Percentiles rank a stretch among this genome's conserved stretches.
phyloP scores from a whole-genome alignment of 2,329 filamentous ascomycete species.

The Hymenoscyphus scutula region DNA sequence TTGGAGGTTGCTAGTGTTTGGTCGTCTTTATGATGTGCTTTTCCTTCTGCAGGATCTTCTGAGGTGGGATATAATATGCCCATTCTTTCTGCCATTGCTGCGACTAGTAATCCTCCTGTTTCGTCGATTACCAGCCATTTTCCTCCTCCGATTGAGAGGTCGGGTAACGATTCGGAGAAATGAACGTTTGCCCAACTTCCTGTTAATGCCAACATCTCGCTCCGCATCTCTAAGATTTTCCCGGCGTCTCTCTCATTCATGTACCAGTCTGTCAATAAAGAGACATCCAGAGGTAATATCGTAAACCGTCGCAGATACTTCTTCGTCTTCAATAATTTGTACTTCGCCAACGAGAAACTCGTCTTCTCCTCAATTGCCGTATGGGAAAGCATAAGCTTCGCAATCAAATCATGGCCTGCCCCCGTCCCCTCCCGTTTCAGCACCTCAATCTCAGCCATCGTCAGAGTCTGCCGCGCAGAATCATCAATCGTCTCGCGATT shows the following conservation, averaged over 20 bases:
- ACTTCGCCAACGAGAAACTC: constrained; percentile 88
- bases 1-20: constrained; percentile 45
- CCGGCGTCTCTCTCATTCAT: constrained; percentile 75
- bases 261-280: constrained; percentile 72
- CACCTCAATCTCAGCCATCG: constrained; percentile 67
- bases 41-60: constrained; percentile 14
- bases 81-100: constrained; percentile 70
- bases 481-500: constrained; percentile 60
- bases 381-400: constrained; percentile 89
- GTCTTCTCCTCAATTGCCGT: constrained; percentile 92
- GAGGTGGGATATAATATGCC: constrained; percentile 54
- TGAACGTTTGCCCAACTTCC: constrained; percentile 91
- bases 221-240: constrained; percentile 81
- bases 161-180: constrained; percentile 41
- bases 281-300: constrained; percentile 77
- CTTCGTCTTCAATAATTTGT: constrained; percentile 88
- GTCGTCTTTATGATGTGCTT: constrained; percentile 14
- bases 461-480: constrained; percentile 70
- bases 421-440: constrained; percentile 70
- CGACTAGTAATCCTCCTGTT: constrained; percentile 65
- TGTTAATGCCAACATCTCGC: constrained; percentile 78
- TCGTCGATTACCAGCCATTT: constrained; percentile 70
- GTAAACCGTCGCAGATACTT: constrained; percentile 92
- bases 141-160: constrained; percentile 36
- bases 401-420: constrained; percentile 84